A percentile compares a stretch with the other conserved stretches of the same genome.
phyloP scores from a whole-genome alignment of 495 filamentous ascomycete species.

The Xylona heveae region DNA sequence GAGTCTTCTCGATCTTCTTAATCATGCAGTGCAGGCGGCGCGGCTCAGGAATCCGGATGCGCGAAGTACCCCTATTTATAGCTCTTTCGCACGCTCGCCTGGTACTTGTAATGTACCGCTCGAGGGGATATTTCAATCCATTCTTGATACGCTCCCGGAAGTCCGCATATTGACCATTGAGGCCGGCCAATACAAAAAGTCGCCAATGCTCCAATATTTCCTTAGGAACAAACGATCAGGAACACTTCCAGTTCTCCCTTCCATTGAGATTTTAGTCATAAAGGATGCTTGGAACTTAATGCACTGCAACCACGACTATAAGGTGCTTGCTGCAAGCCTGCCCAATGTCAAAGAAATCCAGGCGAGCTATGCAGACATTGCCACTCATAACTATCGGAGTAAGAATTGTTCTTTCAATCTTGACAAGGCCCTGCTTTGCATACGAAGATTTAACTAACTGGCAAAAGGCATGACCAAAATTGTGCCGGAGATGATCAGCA shows the following conservation, averaged over 20 bases:
- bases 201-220: constrained; percentile 40
- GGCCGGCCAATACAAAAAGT: constrained; percentile 51
- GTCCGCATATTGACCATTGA: constrained; percentile 48
- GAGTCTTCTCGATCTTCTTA: no score
- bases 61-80: no score
- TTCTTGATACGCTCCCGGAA: constrained; percentile 32
- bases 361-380: constrained; percentile 45
- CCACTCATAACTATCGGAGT: constrained; percentile 40
- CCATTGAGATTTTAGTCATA: constrained; percentile 39
- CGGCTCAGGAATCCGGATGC: no score
- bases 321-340: constrained; percentile 31
- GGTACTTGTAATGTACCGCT: constrained; percentile 41
- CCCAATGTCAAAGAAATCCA: constrained; percentile 51
- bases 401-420: not conserved
- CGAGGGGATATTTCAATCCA: constrained; percentile 41
- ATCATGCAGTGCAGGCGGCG: no score
- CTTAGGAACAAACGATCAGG: no score
- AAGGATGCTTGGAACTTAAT: constrained; percentile 62
- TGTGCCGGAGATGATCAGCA: constrained; percentile 25
- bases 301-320: constrained; percentile 39
- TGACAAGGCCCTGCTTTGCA: no score
- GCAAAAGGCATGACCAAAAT: constrained; percentile 38
- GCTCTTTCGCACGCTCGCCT: constrained; percentile 28
- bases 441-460: no score
- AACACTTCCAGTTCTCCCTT: constrained; percentile 18